Conservation (phyloP, 2,329 filamentous ascomycete species). For the Elsinoe perseae region DNA sequence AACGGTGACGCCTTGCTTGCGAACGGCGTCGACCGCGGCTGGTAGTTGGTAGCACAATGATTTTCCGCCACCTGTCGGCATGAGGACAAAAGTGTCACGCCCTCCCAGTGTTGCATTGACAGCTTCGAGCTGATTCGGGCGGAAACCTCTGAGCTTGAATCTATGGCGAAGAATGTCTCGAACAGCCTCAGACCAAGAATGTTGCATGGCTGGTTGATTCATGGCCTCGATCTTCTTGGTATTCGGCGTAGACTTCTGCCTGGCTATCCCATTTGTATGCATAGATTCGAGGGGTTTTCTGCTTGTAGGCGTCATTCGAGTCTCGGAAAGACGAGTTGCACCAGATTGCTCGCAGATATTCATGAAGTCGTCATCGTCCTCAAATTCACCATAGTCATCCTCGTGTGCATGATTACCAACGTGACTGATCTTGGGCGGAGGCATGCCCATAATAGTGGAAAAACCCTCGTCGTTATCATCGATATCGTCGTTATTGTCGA, state of each 20-base stretch:
- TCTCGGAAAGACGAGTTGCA: slow-evolving; percentile 33
- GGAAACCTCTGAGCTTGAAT: slow-evolving; percentile 80
- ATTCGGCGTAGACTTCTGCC: slow-evolving; percentile 13
- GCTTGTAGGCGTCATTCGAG: slow-evolving; percentile 37
- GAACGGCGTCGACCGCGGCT: slow-evolving; percentile 71
- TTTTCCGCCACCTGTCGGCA: slow-evolving; percentile 97
- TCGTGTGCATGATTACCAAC: slow-evolving; percentile 6
- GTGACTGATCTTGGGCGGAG: neutral
- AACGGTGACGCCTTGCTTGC: slow-evolving; percentile 77
- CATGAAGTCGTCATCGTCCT: slow-evolving; percentile 30
- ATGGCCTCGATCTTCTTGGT: slow-evolving; percentile 22
- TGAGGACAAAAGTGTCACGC: slow-evolving; percentile 87
- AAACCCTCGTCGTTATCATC: neutral
- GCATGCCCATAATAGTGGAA: neutral
- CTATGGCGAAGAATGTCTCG: slow-evolving; percentile 69
- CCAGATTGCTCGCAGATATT: slow-evolving; percentile 31
- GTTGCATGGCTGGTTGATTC: slow-evolving; percentile 44
- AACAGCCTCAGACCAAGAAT: slow-evolving; percentile 81
- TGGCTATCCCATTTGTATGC: slow-evolving; percentile 7
- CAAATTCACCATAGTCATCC: slow-evolving; percentile 23
- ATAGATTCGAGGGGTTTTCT: slow-evolving; percentile 19
- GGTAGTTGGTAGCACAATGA: slow-evolving; percentile 95
- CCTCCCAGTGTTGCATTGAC: slow-evolving; percentile 88
- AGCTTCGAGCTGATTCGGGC: slow-evolving; percentile 85
- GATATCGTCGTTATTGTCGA: neutral